phyloP scores from a whole-genome alignment of 2,329 filamentous ascomycete species.

The Tetracladium maxilliforme region DNA sequence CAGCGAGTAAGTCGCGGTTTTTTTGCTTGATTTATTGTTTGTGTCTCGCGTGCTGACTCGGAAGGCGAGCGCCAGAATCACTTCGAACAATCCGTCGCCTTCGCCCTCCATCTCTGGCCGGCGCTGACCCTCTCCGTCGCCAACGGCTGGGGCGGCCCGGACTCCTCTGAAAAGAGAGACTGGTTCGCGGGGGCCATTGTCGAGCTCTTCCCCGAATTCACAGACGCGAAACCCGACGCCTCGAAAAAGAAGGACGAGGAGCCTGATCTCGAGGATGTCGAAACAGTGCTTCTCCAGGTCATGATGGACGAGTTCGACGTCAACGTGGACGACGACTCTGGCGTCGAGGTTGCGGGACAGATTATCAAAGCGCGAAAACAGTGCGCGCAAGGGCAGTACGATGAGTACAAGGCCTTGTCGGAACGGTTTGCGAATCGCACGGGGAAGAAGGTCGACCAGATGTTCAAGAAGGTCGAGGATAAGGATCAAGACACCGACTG shows the following conservation, averaged over 20 bases:
- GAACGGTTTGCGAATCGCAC: constrained; percentile 45
- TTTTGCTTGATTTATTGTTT: too few species aligned
- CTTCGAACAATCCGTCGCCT: constrained; percentile 79
- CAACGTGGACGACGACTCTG: constrained; percentile 79
- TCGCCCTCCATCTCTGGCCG: constrained; percentile 76
- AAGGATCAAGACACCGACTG: constrained; percentile 44
- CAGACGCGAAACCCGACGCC: constrained; percentile 37
- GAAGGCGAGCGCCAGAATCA: constrained; percentile 43
- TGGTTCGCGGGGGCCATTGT: constrained; percentile 86
- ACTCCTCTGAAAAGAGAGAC: constrained; percentile 77
- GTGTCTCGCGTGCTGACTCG: too few species aligned
- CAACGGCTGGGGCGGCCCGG: constrained; percentile 76
- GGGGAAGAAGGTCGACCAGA: constrained; percentile 38
- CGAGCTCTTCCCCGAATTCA: constrained; percentile 56
- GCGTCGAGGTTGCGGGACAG: constrained; percentile 54
- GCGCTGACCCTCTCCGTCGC: constrained; percentile 76
- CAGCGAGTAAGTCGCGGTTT: too few species aligned
- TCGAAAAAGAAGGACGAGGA: too few species aligned
- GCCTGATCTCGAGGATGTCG: constrained; percentile 69
- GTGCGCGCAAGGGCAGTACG: constrained; percentile 49
- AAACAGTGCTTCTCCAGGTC: constrained; percentile 72
- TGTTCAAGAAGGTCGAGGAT: constrained; percentile 39
- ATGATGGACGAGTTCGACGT: constrained; percentile 96
- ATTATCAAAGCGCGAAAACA: constrained; percentile 56
- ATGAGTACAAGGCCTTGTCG: constrained; percentile 48